phyloP scores from a whole-genome alignment of 495 filamentous ascomycete species.

The Viridothelium virens region DNA sequence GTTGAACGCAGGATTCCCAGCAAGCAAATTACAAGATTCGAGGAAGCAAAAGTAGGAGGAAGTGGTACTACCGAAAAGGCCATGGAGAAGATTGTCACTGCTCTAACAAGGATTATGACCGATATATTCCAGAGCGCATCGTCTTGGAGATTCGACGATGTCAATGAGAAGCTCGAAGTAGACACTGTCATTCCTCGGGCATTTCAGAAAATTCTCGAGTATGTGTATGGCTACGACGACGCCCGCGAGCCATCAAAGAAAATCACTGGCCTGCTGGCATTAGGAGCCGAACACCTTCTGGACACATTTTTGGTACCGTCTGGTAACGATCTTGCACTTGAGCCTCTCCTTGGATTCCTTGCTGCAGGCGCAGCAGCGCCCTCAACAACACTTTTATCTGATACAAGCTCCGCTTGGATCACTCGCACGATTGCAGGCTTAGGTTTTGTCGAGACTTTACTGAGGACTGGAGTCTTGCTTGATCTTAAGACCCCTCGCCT shows the following conservation, averaged over 20 bases:
- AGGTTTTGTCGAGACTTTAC: conserved; percentile 56
- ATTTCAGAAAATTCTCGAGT: conserved; percentile 64
- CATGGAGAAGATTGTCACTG: conserved; percentile 61
- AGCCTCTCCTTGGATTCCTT: conserved; percentile 66
- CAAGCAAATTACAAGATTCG: conserved; percentile 44
- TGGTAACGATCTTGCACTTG: conserved; percentile 60
- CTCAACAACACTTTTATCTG: conserved; percentile 55
- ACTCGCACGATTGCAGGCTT: conserved; percentile 58
- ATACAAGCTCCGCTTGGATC: conserved; percentile 48
- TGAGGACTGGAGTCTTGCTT: conserved; percentile 60
- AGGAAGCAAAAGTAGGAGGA: conserved; percentile 42
- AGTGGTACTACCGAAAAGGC: conserved; percentile 69
- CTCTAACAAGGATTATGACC: conserved; percentile 61
- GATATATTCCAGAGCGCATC: conserved; percentile 75
- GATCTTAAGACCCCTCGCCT: conserved; percentile 53
- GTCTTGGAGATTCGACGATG: conserved; percentile 70
- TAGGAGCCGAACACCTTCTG: conserved; percentile 64
- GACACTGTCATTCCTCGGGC: conserved; percentile 51
- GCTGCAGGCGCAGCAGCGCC: conserved; percentile 58
- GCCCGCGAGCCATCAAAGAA: conserved; percentile 45
- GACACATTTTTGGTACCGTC: conserved; percentile 67
- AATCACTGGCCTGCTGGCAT: conserved; percentile 55
- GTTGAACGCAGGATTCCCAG: conserved; percentile 59
- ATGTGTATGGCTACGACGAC: conserved; percentile 65
- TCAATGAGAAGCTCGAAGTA: conserved; percentile 57